phyloP scores from a whole-genome alignment of 129 eudicot genomes.

The carrot (Daucus carota) region DNA sequence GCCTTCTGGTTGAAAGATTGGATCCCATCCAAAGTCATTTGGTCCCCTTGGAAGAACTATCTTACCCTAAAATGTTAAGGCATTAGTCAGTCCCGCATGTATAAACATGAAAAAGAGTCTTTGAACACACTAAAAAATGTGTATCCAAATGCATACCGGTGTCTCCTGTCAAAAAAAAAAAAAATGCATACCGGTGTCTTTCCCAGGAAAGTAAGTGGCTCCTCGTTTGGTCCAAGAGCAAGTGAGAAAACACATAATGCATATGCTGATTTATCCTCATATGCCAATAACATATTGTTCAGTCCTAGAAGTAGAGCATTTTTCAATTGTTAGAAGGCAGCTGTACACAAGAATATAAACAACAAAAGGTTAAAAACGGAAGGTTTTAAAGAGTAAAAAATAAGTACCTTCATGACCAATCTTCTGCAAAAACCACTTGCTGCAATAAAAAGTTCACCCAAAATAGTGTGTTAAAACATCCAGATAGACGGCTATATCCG shows the following conservation, averaged over 20 bases:
- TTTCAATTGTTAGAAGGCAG: neutral
- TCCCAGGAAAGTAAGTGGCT: slow-evolving; percentile 75
- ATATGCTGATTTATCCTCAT: slow-evolving; percentile 88
- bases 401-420: slow-evolving; percentile 76
- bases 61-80: slow-evolving; percentile 51
- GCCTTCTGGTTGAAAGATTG: slow-evolving; percentile 84
- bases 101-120: neutral
- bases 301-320: slow-evolving; percentile 42
- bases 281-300: slow-evolving; percentile 82
- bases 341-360: neutral
- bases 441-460: slow-evolving; percentile 21
- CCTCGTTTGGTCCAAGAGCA: slow-evolving; percentile 71
- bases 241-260: slow-evolving; percentile 84
- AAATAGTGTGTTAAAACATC: slow-evolving; percentile 10
- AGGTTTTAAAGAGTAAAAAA: neutral
- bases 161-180: too few species aligned
- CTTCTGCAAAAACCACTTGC: slow-evolving; percentile 95
- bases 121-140: neutral
- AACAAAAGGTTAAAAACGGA: neutral
- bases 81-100: neutral
- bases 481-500: neutral
- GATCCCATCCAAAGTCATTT: slow-evolving; percentile 94
- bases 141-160: slow-evolving; percentile 41
- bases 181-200: slow-evolving; percentile 56
- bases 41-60: slow-evolving; percentile 95